Evolutionary conservation across 2,329 filamentous ascomycete species (phyloP), one percentile per base, ranked within the genome.

Genomic region (Dryadomyces sulphureus): DNA sequence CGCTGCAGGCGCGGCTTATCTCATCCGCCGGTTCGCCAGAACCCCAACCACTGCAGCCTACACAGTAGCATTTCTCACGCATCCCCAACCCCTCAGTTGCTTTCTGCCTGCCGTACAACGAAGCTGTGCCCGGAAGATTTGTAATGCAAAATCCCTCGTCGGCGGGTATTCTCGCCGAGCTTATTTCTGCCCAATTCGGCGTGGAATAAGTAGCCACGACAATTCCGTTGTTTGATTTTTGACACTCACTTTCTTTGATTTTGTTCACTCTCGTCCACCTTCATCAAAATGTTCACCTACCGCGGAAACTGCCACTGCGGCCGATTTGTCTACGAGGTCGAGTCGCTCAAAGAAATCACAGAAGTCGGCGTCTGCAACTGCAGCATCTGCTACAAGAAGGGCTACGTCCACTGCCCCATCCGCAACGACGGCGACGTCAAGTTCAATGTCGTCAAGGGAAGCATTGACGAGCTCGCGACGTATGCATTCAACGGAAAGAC

Each of bases 301-400:
- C 63, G 72, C 20, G 73, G 71, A 57, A 76, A 71, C 58, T 78
- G 73, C 62, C 73, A 77, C 57, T 78, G 74, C 57, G 67, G 63
- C 6, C 63, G 65, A 35, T 73, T 72, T 52, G 61, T 73, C 50
- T 78, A 69, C 55, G 70, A 71, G 54, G 54, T 65, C 45, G 57
- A 62, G 3, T 40, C 77, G 12, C 73, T 77, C 20, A 74, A 81
- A 56, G 47, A 49, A 2, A 67, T 84, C 49, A 75, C 73, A 54
- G 59, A 66, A 5, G 69, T 67, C 6, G 56, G 60, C 5, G 66
- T 73, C 55, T 82, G 81, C 62, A 79, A 80, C 59, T 85, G 82
- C 62, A 82, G 77, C 61, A 73, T 81, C 52, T 81, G 81, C 57
- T 54, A 52, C 54, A 72, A 65, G 53, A 72, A 70, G 55, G 67